Conservation (phyloP, 192 early-diverging fungal species). For the Podila epigama region DNA sequence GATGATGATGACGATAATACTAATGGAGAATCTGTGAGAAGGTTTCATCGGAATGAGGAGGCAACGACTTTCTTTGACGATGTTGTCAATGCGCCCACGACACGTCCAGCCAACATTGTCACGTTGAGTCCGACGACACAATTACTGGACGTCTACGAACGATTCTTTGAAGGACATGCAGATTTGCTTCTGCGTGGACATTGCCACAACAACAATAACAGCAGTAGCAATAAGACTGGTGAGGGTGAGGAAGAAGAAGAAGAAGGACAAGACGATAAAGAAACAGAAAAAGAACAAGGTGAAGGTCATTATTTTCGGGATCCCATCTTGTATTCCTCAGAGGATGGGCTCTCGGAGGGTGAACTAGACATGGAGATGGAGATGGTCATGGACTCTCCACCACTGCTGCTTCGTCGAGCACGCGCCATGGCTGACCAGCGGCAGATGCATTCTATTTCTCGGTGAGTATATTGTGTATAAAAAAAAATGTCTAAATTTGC, state of each 20-base stretch:
- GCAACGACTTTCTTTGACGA: conserved; percentile 9
- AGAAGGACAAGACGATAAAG: neutral
- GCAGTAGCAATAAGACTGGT: neutral
- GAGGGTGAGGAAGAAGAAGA: too few species aligned
- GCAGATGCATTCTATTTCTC: neutral
- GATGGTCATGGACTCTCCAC: neutral
- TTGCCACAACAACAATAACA: neutral
- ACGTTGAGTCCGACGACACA: neutral
- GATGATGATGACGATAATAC: too few species aligned
- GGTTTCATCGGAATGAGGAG: neutral
- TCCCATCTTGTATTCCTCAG: neutral
- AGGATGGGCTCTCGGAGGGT: neutral
- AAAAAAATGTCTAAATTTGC: too few species aligned
- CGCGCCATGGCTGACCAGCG: neutral
- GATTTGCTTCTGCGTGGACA: neutral
- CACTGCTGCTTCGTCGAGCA: neutral
- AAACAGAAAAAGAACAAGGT: neutral
- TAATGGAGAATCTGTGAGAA: too few species aligned
- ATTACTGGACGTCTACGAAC: neutral
- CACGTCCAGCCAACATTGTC: neutral
- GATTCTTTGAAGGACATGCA: conserved; percentile 5
- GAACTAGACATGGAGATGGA: conserved; percentile 1
- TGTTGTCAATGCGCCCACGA: neutral
- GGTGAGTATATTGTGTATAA: neutral
- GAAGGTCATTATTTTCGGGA: neutral